phyloP scores from a whole-genome alignment of 208 protist genomes.

The Tritrichomonas musculus region DNA sequence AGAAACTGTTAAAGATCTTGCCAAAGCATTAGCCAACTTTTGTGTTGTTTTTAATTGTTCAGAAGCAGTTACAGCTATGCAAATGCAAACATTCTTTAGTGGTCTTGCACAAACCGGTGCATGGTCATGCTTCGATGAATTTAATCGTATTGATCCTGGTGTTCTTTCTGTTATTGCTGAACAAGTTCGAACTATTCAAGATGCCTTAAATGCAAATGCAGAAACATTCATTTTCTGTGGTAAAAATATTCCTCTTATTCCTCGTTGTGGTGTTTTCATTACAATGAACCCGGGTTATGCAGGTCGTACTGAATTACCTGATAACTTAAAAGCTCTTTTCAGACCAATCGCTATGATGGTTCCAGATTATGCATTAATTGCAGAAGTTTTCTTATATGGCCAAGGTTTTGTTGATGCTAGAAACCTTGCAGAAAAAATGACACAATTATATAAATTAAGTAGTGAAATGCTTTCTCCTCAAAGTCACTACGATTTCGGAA shows the following conservation, averaged over 20 bases:
- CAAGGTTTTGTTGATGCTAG: slow-evolving; percentile 86
- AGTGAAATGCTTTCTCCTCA: slow-evolving; percentile 86
- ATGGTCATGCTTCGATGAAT: slow-evolving; percentile 95
- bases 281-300: slow-evolving; percentile 99
- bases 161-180: slow-evolving; percentile 91
- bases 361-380: slow-evolving; percentile 92
- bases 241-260: slow-evolving; percentile 74
- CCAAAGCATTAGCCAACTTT: slow-evolving; percentile 56
- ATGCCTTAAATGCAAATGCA: slow-evolving; percentile 69
- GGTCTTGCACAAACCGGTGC: slow-evolving; percentile 86
- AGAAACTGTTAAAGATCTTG: slow-evolving; percentile 62
- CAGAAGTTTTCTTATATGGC: slow-evolving; percentile 88
- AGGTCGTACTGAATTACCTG: slow-evolving; percentile 89
- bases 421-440: slow-evolving; percentile 87
- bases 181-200: slow-evolving; percentile 83
- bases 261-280: slow-evolving; percentile 86
- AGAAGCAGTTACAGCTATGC: slow-evolving; percentile 56
- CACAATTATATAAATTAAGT: slow-evolving; percentile 92
- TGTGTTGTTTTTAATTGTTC: slow-evolving; percentile 71
- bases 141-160: slow-evolving; percentile 96
- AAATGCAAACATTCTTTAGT: slow-evolving; percentile 91
- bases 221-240: slow-evolving; percentile 82
- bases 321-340: slow-evolving; percentile 91
- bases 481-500: slow-evolving; percentile 81
- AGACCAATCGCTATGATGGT: slow-evolving; percentile 91